Evolutionary conservation across 1,284 basidiomycete species (phyloP), one percentile per base, ranked within the genome.

Genomic region (Melanopsichium pennsylvanicum): DNA sequence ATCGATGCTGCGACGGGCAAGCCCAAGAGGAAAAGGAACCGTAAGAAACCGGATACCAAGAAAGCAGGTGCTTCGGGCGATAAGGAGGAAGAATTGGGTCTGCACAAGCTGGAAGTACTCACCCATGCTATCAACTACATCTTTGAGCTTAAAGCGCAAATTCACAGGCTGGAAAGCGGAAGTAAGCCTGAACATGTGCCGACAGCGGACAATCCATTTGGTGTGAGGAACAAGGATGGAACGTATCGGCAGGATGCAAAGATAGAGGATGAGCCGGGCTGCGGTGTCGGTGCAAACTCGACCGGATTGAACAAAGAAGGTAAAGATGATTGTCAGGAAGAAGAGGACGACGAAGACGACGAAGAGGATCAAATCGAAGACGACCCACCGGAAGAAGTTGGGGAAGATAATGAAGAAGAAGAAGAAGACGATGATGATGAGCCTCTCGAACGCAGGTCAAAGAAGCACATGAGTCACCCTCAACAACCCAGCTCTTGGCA

Each of bases 41-140:
- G 73, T 21, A 72, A 70, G 44, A 71, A 61, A 32, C 63, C 63
- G 3, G 62, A 61, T 21, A 31, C 46, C 15, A 62, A 72, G 22
- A 67, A 59, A 37, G 22, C 39, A 3, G 52, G 36, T 0, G 40
- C 39, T 4, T 63, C 55, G 23, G 59, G 35, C 2, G 70, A 66
- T 31, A 70, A 67, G 43, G 74, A 75, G 34, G 73, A 74, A 13
- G 75, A 77, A 36, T 40, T 75, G 11, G 75, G 73, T 0, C 37
- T 77, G 50, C 75, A 77, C 49, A 77, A 77, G 45, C 44, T 77
- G 23, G 74, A 77, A 22, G 74, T 77, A 12, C 45, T 77, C 12
- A 77, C 75, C 1, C 73, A 75, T 55, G 69, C 75, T 5, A 75
- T 77, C 56, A 73, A 77, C 37, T 74, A 76, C 49, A 77, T 77